Evolutionary conservation across 2,329 filamentous ascomycete genomes (phyloP), one percentile per base, ranked within the genome.

Genomic region (Xylariaceae sp.): DNA sequence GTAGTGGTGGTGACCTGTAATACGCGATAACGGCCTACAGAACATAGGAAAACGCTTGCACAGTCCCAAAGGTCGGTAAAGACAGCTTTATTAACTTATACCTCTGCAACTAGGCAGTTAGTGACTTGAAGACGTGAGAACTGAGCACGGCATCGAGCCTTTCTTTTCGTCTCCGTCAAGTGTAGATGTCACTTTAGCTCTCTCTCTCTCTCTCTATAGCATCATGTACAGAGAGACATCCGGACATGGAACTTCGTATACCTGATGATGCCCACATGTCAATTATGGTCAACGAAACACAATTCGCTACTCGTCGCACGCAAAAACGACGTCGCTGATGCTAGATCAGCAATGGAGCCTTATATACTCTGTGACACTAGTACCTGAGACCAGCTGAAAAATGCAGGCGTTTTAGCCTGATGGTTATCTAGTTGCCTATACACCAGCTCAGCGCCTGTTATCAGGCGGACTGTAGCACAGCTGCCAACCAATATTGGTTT

Each of bases 401-500:
- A n/a, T 4, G 14, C 14, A 37, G 14, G 32, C 32, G 5, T 37
- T 10, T 10, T 37, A 3, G 32, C 32, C 32, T 37, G 6, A 4
- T 37, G 32, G 32, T 26, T 26, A 26, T 26, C 9, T 4, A 37
- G 5, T 45, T 56, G 47, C 56, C 60, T 54, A 57, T 57, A 50
- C 54, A 58, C 57, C 50, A 21, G 51, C 51, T 49, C 42, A 56
- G 57, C 54, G 52, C 54, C 54, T n/a, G 37, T 48, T 45, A 29
- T 48, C 44, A 49, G 54, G 52, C 48, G 44, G 52, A 55, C 37
- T 60, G 51, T 58, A 44, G 55, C 40, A 60, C 50, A 54, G 50
- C 54, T 62, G 55, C 61, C 58, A 44, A 60, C 59, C 57, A 57
- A 50, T 56, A 58, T 64, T 60, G 51, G 54, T 60, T 53, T 58